Evolutionary conservation across 768 basidiomycete species (phyloP).

Genomic region (Rhodotorula graminis): DNA sequence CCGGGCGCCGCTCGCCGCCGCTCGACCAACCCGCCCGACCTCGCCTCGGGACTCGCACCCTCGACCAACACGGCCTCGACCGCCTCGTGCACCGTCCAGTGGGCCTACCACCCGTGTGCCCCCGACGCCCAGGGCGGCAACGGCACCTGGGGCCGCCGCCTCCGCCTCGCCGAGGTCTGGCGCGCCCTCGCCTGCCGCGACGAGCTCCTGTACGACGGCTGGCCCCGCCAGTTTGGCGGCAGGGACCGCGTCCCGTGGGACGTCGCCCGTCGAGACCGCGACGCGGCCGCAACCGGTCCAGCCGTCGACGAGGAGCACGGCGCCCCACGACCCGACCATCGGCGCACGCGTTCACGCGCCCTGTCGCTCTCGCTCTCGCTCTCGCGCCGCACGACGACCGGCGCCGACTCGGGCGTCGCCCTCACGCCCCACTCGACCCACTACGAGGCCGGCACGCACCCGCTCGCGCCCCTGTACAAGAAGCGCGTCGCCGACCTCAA

Average conservation of each 20-base stretch:
- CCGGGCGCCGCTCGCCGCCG: constrained; percentile 7
- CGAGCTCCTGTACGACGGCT: constrained; percentile 17
- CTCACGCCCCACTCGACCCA: constrained; percentile 7
- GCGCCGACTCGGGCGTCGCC: constrained; percentile 25
- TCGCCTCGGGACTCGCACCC: constrained; percentile 9
- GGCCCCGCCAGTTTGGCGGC: constrained; percentile 34
- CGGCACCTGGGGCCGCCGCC: not conserved
- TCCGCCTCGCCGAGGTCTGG: not conserved
- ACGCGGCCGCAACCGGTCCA: no score
- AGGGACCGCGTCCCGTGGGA: not conserved
- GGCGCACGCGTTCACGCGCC: not conserved
- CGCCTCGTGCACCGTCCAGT: constrained; percentile 1
- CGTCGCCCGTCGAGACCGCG: not conserved
- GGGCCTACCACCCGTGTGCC: constrained; percentile 20
- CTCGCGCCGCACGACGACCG: not conserved
- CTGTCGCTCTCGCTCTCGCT: not conserved
- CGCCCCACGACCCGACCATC: not conserved
- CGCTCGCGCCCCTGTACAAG: constrained; percentile 19
- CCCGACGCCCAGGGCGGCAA: not conserved
- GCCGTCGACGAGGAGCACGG: constrained; percentile 14
- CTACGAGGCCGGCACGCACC: constrained; percentile 1
- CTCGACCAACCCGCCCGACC: not conserved
- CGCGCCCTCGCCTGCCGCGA: not conserved
- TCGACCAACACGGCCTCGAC: constrained; percentile 25
- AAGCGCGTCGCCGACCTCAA: constrained; percentile 23